Percentiles rank a stretch among this genome's conserved stretches.
phyloP scores from a whole-genome alignment of 2,329 filamentous ascomycete genomes.

The Fusarium succisae region DNA sequence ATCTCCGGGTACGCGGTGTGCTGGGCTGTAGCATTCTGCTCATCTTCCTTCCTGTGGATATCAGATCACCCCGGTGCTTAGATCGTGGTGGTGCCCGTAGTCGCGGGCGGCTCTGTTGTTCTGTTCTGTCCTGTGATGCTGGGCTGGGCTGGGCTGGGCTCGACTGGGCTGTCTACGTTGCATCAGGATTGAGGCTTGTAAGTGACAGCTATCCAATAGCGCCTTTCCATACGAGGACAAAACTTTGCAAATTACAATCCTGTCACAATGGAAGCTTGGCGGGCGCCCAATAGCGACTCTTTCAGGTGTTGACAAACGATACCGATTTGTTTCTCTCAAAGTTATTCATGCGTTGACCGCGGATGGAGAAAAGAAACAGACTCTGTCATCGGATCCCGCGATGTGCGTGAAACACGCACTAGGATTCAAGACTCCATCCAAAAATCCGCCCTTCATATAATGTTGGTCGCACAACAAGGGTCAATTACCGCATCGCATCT shows the following conservation, averaged over 20 bases:
- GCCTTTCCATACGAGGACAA: conserved; percentile 6
- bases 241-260: conserved; percentile 9
- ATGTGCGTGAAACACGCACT: conserved; percentile 21
- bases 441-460: conserved; percentile 13
- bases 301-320: not conserved
- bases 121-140: not conserved
- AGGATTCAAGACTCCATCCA: conserved; percentile 10
- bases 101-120: conserved; percentile 22
- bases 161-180: not conserved
- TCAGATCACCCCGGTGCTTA: conserved; percentile 11
- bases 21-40: conserved; percentile 5
- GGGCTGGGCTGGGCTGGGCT: too few relatives aligned
- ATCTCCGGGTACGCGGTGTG: conserved; percentile 32
- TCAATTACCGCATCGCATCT: not conserved
- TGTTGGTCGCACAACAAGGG: not conserved
- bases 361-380: not conserved
- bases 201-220: conserved; percentile 30
- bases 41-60: conserved; percentile 5
- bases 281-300: conserved; percentile 14
- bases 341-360: not conserved
- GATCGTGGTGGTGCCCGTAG: conserved; percentile 10
- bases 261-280: not conserved
- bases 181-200: conserved; percentile 28
- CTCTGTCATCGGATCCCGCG: not conserved
- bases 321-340: not conserved